Percentiles rank a stretch among this genome's conserved stretches.
Conservation (phyloP, 176 grass and related monocot species). For the Pharus latifolius region DNA sequence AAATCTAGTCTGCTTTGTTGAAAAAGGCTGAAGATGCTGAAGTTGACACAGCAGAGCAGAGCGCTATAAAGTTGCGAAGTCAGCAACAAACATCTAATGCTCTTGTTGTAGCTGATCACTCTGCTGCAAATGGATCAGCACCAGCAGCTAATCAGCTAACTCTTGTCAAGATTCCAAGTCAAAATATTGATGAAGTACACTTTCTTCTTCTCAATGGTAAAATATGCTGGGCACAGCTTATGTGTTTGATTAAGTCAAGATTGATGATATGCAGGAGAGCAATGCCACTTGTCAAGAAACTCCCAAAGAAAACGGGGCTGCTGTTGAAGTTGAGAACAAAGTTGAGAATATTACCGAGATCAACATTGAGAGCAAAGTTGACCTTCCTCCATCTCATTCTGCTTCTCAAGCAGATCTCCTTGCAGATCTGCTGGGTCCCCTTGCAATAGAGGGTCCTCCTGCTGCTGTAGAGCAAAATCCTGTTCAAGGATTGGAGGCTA, state of each 20-base stretch:
- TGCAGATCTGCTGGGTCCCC: constrained; percentile 91
- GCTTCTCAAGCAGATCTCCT: constrained; percentile 65
- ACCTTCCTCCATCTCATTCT: constrained; percentile 31
- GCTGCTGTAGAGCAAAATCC: constrained; percentile 36
- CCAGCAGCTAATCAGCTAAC: constrained; percentile 59
- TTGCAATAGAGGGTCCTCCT: constrained; percentile 87
- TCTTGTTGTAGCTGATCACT: constrained; percentile 66
- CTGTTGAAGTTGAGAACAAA: constrained; percentile 32
- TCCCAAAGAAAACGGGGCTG: constrained; percentile 61
- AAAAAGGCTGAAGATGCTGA: constrained; percentile 98
- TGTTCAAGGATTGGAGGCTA: constrained; percentile 42
- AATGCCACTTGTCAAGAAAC: constrained; percentile 33
- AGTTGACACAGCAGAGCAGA: constrained; percentile 96
- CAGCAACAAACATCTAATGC: constrained; percentile 92
- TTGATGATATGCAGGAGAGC: constrained; percentile 55
- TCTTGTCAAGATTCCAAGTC: constrained; percentile 86
- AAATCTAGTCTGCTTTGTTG: constrained; percentile 82
- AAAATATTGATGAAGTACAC: constrained; percentile 47
- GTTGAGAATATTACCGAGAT: neutral
- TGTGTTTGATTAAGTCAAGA: neutral
- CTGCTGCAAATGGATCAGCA: constrained; percentile 60
- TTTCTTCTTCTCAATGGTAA: constrained; percentile 4
- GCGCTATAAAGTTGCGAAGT: constrained; percentile 92
- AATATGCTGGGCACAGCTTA: neutral
- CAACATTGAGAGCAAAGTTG: constrained; percentile 38